Base-by-base conservation (phyloP, 352 stramenopile species). In the Saprolegnia parasitica region DNA sequence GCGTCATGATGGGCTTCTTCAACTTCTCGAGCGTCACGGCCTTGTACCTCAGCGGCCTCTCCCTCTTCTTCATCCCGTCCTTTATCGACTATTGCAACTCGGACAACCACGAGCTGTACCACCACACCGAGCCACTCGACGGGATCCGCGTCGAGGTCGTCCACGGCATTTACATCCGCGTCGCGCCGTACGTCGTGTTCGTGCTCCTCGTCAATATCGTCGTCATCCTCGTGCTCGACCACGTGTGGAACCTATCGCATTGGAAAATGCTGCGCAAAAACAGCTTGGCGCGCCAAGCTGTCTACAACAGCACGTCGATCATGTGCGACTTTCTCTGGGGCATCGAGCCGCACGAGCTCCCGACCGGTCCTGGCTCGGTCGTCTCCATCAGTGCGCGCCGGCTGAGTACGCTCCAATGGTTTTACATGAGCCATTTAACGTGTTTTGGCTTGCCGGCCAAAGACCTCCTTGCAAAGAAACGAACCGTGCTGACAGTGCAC, bases 301-400 rank as follows among this genome's bases (percentile, higher is more conserved):
- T 67, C 2, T 67, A 40, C 40, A 67, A 67, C 29, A 39, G 29
- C 23, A 67, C 61, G 13, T 50, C 61, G 8, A 56, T 67, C 6
- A 13, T 67, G 15, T 35, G 39, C 18, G 61, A 67, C 20, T 29
- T 56, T 35, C 16, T 47, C 21, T 37, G n/a, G 21, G 15, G 32
- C 40, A 37, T 67, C 18, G 61, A 67, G 42, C 42, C 42, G 18
- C 11, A 49, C 42, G 18, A 15, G 13, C 18, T n/a, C 1, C 13
- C 13, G 13, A n/a, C 4, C 8, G 16, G 56, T 49, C 13, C 29
- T 6, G 24, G n/a, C 54, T 15, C 21, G 13, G 26, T 29, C 23
- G 26, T 61, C 23, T 24, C 1, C 23, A 37, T 61, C n/a, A 23
- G 9, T 29, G 56, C 35, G 15, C 56, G 56, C 5, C 11, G 24